Conservation (phyloP, 305 asterid species). For the Fraxinus xanthoxyloides region DNA sequence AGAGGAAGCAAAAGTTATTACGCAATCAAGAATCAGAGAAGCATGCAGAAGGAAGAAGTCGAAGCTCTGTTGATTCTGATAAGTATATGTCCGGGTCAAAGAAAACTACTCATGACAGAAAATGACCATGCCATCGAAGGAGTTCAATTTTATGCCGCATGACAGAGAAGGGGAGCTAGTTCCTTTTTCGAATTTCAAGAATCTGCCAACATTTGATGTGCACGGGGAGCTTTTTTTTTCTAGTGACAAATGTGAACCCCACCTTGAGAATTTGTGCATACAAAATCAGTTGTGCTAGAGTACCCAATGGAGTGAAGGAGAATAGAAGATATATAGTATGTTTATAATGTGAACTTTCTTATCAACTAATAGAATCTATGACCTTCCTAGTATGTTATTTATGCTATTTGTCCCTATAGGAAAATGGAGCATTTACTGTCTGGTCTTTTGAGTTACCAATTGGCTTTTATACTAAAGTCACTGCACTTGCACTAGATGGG, state of each 20-base stretch:
- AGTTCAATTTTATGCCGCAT: background rate
- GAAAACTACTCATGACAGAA: slow-evolving; percentile 45
- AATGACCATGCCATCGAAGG: slow-evolving; percentile 14
- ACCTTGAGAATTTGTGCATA: background rate
- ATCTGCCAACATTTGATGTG: background rate
- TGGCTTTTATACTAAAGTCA: background rate
- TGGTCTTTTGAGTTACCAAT: background rate
- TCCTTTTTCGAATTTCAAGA: background rate
- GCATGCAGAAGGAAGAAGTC: slow-evolving; percentile 44
- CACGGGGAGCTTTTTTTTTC: background rate
- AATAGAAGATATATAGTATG: background rate
- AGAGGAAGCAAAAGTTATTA: slow-evolving; percentile 56
- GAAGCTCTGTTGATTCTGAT: slow-evolving; percentile 45
- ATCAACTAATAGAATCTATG: background rate
- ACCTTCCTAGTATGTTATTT: background rate
- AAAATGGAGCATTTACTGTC: background rate
- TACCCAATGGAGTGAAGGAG: background rate
- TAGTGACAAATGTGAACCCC: background rate
- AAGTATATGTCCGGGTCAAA: slow-evolving; percentile 41
- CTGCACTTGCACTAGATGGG: background rate
- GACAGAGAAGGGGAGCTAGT: background rate
- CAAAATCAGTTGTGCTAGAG: background rate
- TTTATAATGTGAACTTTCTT: background rate
- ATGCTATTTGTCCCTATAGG: background rate
- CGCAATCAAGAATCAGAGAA: slow-evolving; percentile 47